Percentiles rank a stretch among this genome's conserved stretches.
Conservation (phyloP, 2,329 filamentous ascomycete genomes). For the Nothophaeocryptopus gaeumannii region DNA sequence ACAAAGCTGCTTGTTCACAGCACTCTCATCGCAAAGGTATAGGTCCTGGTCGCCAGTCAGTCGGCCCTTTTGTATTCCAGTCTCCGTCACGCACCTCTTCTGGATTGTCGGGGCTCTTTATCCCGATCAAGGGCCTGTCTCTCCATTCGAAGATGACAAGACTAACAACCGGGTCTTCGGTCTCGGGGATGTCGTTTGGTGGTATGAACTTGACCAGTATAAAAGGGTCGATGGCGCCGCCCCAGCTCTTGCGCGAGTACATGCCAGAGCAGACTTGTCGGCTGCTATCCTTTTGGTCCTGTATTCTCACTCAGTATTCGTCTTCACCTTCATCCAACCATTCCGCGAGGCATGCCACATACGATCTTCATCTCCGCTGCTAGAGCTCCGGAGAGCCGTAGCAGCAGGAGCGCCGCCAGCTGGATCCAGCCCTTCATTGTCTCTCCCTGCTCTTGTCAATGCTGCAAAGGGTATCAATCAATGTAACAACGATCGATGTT, state of each 20-base stretch:
- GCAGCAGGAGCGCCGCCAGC: constrained; percentile 28
- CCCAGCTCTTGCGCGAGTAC: constrained; percentile 89
- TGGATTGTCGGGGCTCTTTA: constrained; percentile 51
- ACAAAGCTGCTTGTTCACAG: constrained; percentile 68
- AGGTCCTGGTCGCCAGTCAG: constrained; percentile 47
- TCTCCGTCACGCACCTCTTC: constrained; percentile 2
- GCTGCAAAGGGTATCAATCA: too few relatives aligned
- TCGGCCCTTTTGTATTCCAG: constrained; percentile 4
- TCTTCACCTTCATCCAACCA: background rate
- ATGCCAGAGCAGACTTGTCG: constrained; percentile 86
- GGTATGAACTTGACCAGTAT: constrained; percentile 79
- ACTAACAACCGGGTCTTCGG: constrained; percentile 73
- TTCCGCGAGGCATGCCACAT: constrained; percentile 13
- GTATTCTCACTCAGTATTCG: constrained; percentile 12
- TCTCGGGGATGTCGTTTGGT: constrained; percentile 52
- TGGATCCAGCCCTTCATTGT: constrained; percentile 32
- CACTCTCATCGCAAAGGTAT: constrained; percentile 73
- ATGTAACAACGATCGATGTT: too few relatives aligned
- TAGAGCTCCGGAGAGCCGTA: constrained; percentile 26
- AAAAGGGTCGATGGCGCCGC: constrained; percentile 81
- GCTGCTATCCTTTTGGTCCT: constrained; percentile 76
- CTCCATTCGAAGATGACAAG: constrained; percentile 92
- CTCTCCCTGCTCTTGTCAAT: constrained; percentile 10
- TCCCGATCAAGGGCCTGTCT: constrained; percentile 76
- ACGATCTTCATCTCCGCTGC: constrained; percentile 35